phyloP scores from a whole-genome alignment of 495 filamentous ascomycete genomes.

The Stereocaulon alpinum region DNA sequence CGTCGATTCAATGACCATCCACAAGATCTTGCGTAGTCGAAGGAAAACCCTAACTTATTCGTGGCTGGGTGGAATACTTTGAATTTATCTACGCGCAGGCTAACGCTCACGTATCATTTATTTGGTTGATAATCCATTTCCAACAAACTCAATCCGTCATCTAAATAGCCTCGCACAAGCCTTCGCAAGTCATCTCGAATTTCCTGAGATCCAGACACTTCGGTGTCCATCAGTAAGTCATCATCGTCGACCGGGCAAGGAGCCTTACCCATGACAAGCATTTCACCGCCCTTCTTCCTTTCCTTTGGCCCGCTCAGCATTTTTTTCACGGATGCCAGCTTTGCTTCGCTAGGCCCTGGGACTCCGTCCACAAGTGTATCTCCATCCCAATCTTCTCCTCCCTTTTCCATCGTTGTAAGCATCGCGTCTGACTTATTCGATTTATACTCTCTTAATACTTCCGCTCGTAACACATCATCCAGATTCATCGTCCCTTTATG shows the following conservation, averaged over 20 bases:
- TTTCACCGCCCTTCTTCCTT: constrained; percentile 5
- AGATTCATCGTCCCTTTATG: neutral
- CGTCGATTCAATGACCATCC: neutral
- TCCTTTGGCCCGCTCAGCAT: neutral
- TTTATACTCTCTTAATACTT: constrained; percentile 5
- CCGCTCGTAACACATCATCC: neutral
- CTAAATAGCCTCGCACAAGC: constrained; percentile 4
- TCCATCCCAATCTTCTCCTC: constrained; percentile 4
- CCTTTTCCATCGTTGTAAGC: neutral
- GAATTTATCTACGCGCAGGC: neutral
- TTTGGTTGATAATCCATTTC: constrained; percentile 2
- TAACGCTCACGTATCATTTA: neutral
- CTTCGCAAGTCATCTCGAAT: constrained; percentile 5
- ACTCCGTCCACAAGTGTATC: neutral
- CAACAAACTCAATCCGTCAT: constrained; percentile 1
- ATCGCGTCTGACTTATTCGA: neutral
- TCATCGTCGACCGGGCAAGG: neutral
- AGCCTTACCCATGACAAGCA: constrained; percentile 10
- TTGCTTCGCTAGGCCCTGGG: too few relatives aligned
- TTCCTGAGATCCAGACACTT: constrained; percentile 7
- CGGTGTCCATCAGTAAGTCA: constrained; percentile 6
- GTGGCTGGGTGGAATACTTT: neutral
- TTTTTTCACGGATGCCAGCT: too few relatives aligned
- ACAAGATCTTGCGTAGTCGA: neutral
- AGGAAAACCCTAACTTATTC: neutral